Base-by-base conservation (phyloP, 1,139 yeast species). In the Kodamaea arcana region DNA sequence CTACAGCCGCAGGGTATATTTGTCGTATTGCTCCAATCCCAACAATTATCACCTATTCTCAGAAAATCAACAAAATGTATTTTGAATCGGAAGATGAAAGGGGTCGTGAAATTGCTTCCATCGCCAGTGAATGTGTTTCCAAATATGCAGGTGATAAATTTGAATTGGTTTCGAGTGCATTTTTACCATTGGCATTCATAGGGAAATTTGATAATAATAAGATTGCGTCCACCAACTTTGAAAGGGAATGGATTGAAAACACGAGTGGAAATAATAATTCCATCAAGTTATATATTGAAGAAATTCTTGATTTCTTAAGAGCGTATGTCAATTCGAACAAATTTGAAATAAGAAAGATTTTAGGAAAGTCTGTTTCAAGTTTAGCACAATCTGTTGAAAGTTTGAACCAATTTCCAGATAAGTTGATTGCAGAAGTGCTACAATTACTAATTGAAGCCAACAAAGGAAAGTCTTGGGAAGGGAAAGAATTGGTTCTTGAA, bases 401-500 rank as follows among this genome's bases (percentile, higher is more conserved):
- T 20, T 56, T 62, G 27, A 57, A 54, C 16, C 59, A 51, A 16
- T 52, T 63, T 16, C 56, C 65, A 10, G 46, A 50, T 2, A 43
- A 50, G 3, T 48, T 58, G 27, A 43, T 51, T 15, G 39, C 44
- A 2, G 63, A 65, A 14, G 54, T 88, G 16, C 72, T 85, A 37
- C 60, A 63, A 0, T 65, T 80, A 4, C 64, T 88, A 34, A 52
- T 85, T 15, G 74, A 72, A 29, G 78, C 95, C 0, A 70, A 82
- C 40, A 67, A 72, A 36, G 97, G 97, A 0, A 76, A 92, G 41
- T 75, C 94, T 8, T 92, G 96, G 94, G 72, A 72, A 14, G 97
- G 97, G 7, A 92, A 92, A 51, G 96, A 87, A 45, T 58, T 69
- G 27, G 73, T 92, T 2, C 63, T 87, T 21, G 78, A 76, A 28